A percentile compares a stretch with the other conserved stretches of the same genome.
Evolutionary conservation across 768 basidiomycete species (phyloP).

Genomic region (Boletus vermiculosoides): DNA sequence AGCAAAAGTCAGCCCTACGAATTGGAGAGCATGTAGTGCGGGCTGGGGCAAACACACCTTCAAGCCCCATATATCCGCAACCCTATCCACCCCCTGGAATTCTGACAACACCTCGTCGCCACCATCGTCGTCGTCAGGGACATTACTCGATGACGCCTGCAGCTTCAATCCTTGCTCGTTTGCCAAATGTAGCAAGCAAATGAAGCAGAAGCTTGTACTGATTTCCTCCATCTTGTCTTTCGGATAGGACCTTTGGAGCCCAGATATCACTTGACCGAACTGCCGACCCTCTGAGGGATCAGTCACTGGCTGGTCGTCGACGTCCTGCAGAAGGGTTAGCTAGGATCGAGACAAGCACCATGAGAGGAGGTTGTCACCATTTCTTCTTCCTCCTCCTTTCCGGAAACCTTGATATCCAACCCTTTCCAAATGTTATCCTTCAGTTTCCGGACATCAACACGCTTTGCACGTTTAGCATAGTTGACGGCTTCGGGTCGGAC

Average conservation of each 20-base stretch:
- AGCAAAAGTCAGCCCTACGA: not conserved
- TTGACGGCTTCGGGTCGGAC: slow-evolving; percentile 87
- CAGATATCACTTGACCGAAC: slow-evolving; percentile 80
- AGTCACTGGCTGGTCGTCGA: slow-evolving; percentile 51
- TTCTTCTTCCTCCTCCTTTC: slow-evolving; percentile 39
- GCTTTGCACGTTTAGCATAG: slow-evolving; percentile 92
- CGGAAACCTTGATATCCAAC: slow-evolving; percentile 68
- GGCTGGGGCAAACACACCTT: slow-evolving; percentile 48
- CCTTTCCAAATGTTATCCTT: slow-evolving; percentile 99
- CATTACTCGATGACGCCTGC: slow-evolving; percentile 46
- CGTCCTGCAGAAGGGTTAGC: slow-evolving; percentile 42
- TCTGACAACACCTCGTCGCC: slow-evolving; percentile 34
- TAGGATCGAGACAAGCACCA: not conserved
- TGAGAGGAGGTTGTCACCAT: slow-evolving; percentile 47
- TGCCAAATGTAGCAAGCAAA: slow-evolving; percentile 92
- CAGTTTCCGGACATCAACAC: slow-evolving; percentile 93
- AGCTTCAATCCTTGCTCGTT: slow-evolving; percentile 95
- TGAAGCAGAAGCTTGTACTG: slow-evolving; percentile 99
- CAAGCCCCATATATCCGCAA: slow-evolving; percentile 74
- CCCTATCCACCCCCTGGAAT: slow-evolving; percentile 42
- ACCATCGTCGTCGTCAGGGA: slow-evolving; percentile 35
- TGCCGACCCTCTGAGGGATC: slow-evolving; percentile 65
- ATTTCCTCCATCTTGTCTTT: slow-evolving; percentile 96
- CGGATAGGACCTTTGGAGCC: slow-evolving; percentile 81
- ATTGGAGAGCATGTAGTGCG: not conserved